Percentiles rank a stretch among this genome's conserved stretches.
These are phyloP conservation scores for Beauveria australis DNA, from an alignment of 2,329 filamentous ascomycete genomes.

Conservation along the genomic window DNA sequence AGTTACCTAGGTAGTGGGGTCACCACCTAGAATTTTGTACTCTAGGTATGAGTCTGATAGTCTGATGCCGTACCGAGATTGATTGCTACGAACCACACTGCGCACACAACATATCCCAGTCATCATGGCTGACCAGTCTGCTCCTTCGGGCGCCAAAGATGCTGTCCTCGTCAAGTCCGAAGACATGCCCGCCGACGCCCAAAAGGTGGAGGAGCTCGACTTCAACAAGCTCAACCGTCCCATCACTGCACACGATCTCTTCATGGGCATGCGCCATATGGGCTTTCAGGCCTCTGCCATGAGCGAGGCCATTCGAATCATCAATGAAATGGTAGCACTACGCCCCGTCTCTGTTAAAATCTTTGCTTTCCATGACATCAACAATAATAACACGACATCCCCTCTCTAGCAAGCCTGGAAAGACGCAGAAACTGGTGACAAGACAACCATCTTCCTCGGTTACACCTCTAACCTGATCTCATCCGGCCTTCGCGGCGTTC, in stretches of 20 bases:
- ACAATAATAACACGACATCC: neutral
- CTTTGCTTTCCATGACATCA: neutral
- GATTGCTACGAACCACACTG: neutral
- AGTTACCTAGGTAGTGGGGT: constrained; percentile 2
- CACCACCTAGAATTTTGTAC: neutral
- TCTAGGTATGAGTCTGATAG: neutral
- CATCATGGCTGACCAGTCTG: constrained; percentile 21
- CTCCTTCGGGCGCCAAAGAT: constrained; percentile 59
- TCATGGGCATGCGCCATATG: constrained; percentile 76
- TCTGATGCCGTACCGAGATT: neutral
- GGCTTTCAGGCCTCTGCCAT: constrained; percentile 66
- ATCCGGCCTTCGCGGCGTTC: constrained; percentile 81
- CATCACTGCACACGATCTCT: constrained; percentile 79
- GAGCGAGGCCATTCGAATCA: constrained; percentile 79
- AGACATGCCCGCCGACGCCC: constrained; percentile 69
- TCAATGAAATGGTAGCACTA: constrained; percentile 78
- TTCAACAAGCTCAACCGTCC: constrained; percentile 74
- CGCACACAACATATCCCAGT: neutral
- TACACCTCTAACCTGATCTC: constrained; percentile 98
- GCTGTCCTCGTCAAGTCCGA: constrained; percentile 82
- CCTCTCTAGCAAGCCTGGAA: constrained; percentile 59
- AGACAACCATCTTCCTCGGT: constrained; percentile 90
- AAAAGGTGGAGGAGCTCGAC: constrained; percentile 81
- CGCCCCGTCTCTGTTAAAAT: neutral
- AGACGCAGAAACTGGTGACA: constrained; percentile 68